Evolutionary conservation across 2,329 filamentous ascomycete species (phyloP).

Genomic region (Didymella keratinophila): DNA sequence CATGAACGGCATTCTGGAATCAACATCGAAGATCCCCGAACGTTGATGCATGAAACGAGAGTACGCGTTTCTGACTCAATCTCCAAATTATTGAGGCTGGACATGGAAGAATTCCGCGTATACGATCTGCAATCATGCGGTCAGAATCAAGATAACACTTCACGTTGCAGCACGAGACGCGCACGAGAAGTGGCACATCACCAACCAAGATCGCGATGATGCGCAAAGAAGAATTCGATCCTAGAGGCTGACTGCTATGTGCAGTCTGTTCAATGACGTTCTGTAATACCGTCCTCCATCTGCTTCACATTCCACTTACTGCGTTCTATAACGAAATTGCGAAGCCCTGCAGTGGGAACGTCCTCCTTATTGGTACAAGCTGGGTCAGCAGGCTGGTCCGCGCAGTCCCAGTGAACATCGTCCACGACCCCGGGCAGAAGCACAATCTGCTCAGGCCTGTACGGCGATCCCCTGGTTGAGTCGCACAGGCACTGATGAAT

Average conservation of each 20-base stretch:
- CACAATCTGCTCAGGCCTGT: constrained; percentile 18
- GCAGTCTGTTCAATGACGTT: constrained; percentile 8
- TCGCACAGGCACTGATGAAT: constrained; percentile 14
- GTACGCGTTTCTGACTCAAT: constrained; percentile 15
- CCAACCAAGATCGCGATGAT: constrained; percentile 4
- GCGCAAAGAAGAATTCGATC: constrained; percentile 1
- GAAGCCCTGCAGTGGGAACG: constrained; percentile 15
- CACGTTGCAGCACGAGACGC: constrained; percentile 15
- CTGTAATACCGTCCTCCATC: constrained; percentile 13
- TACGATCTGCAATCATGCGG: constrained; percentile 4
- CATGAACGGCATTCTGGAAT: constrained; percentile 20
- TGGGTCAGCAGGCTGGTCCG: constrained; percentile 21
- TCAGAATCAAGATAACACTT: constrained; percentile 3
- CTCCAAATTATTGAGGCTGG: constrained; percentile 1
- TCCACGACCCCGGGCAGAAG: constrained; percentile 9
- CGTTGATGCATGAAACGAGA: constrained; percentile 17
- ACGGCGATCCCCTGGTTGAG: constrained; percentile 17
- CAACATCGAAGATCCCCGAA: constrained; percentile 16
- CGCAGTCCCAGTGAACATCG: constrained; percentile 12
- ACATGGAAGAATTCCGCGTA: constrained; percentile 3
- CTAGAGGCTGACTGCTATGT: background rate
- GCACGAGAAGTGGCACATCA: constrained; percentile 6
- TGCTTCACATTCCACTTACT: constrained; percentile 19
- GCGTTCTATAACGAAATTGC: constrained; percentile 21
- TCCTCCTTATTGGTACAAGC: constrained; percentile 14